Conservation (phyloP, 768 basidiomycete genomes). For the Boletellus ananas region DNA sequence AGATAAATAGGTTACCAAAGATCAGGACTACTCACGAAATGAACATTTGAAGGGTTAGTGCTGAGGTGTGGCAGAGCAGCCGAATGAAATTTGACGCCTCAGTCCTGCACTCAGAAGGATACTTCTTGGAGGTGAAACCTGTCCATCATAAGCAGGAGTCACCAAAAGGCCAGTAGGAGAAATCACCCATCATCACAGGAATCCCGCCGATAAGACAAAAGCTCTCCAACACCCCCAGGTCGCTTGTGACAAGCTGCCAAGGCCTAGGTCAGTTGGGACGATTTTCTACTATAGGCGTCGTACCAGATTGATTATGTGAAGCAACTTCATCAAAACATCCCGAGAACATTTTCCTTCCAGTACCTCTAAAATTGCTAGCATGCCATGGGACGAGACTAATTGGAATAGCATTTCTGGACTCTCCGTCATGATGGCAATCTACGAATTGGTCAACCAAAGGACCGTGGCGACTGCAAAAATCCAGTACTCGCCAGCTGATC, state of each 20-base stretch:
- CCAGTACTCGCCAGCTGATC: conserved; percentile 69
- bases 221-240: conserved; percentile 86
- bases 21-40: conserved; percentile 72
- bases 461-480: background rate
- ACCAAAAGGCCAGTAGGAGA: background rate
- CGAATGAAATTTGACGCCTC: conserved; percentile 96
- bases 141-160: conserved; percentile 3
- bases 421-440: conserved; percentile 76
- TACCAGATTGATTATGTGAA: conserved; percentile 89
- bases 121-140: conserved; percentile 94
- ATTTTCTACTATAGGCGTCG: background rate
- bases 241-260: conserved; percentile 57
- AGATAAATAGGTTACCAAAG: background rate
- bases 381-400: conserved; percentile 88
- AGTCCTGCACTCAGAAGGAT: conserved; percentile 87
- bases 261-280: background rate
- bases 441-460: background rate
- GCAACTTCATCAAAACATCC: conserved; percentile 78
- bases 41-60: conserved; percentile 96
- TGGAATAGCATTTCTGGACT: conserved; percentile 84
- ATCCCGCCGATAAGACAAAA: conserved; percentile 96
- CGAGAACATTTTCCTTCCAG: conserved; percentile 83
- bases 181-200: conserved; percentile 87
- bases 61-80: conserved; percentile 86
- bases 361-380: conserved; percentile 92